phyloP scores from a whole-genome alignment of 768 basidiomycete genomes.

The Leccinum broughii region DNA sequence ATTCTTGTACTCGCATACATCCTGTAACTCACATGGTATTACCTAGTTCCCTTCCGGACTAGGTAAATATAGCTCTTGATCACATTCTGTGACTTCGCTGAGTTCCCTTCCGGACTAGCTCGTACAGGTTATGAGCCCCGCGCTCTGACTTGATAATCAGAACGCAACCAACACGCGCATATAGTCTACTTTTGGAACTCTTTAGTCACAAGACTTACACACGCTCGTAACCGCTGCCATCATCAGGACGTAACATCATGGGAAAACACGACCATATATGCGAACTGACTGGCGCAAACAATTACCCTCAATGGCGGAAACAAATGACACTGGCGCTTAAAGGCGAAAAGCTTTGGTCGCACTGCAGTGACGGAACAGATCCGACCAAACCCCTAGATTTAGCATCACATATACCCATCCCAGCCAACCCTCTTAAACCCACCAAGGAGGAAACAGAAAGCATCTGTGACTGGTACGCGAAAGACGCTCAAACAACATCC shows the following conservation, averaged over 20 bases:
- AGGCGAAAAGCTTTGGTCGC: background rate
- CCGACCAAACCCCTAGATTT: background rate
- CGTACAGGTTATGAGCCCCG: background rate
- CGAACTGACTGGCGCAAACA: background rate
- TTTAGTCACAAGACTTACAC: background rate
- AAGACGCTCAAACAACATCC: background rate
- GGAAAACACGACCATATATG: background rate
- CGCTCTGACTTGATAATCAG: background rate
- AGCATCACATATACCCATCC: accelerated
- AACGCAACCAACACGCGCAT: background rate
- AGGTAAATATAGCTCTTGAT: too few species aligned
- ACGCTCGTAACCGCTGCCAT: background rate
- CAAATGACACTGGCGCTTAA: background rate
- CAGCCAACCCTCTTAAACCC: background rate
- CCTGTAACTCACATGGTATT: too few species aligned
- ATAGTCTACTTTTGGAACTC: background rate
- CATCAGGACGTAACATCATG: background rate
- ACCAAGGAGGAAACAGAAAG: background rate
- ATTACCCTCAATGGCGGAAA: background rate
- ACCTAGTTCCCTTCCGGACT: too few species aligned
- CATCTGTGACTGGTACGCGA: background rate
- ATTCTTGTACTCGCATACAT: too few species aligned
- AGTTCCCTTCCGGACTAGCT: background rate
- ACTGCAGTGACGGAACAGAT: background rate
- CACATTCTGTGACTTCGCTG: background rate